Evolutionary conservation across 371 early-diverging fungal species (phyloP), one percentile per base, ranked within the genome.

Genomic region (Mortierella polycephala): DNA sequence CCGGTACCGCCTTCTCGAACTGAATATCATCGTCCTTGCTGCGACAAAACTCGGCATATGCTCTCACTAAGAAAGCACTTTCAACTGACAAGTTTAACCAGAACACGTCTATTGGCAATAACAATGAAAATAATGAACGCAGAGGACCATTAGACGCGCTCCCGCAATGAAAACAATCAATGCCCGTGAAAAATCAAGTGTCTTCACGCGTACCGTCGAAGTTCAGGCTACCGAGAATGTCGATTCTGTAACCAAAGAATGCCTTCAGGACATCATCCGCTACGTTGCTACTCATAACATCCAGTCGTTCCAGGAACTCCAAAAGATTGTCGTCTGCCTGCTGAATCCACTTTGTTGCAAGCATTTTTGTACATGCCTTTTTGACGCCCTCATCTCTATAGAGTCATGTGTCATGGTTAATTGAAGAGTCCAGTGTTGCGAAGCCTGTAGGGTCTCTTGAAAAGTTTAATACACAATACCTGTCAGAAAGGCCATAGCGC

Each of bases 31-130:
- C 69, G 58, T 88, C 84, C 20, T 76, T 83, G 53, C 85, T 75
- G 23, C 69, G 69, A 49, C 85, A 85, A 57, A 84, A 88, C 59
- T 87, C 84, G 60, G 87, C 86, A 59, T 84, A 85, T 4, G 86
- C 88, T 40, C 92, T 88, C 13, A 92, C 89, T 50, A 95, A 83
- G 59, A 96, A 90, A 10, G 90, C 91, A 62, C 91, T 89, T 70
- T 96, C 96, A 0, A 89, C 87, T 20, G 94, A 87, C 58, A 96
- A 81, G 58, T 89, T 90, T 11, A 86, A 86, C 95, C 95, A 95
- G 59, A 92, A 89, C 68, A 88, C 86, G 37, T 86, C 91, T 88
- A 83, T 8, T 30, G 30, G 30, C 30, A 30, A 30, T 30, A 4
- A 4, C 4, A 30, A 30, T 30, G 30, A 30, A 30, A 30, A 30